Base-by-base conservation (phyloP, 139 green algal genomes). In the Haematococcus sp. region DNA sequence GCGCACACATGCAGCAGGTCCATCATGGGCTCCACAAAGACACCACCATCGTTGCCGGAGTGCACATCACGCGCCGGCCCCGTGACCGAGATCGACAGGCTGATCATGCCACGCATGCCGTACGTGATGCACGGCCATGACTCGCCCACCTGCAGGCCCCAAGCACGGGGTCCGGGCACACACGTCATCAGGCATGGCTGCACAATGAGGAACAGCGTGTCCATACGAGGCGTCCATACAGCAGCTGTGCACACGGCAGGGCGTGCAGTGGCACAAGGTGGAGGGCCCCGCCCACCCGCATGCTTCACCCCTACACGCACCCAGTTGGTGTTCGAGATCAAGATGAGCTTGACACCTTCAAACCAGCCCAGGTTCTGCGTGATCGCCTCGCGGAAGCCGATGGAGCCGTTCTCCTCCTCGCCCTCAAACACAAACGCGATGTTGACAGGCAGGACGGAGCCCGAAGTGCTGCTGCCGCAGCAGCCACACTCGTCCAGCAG, bases 81-180 rank as follows among this genome's bases (percentile, higher is more conserved):
- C 4, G 66, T 84, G 52, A 92, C 68, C 25, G 31, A 28, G 1
- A 65, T n/a, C 7, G 15, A 35, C 28, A 66, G 1, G 31, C 17
- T 54, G 33, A 68, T 32, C 55, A 68, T 68, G 34, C 55, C 56
- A 3, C 70, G 55, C 93, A 98, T 98, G 81, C 94, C 95, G 78
- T 97, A 97, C 0, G 92, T 98, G n/a, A 98, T 77, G 87, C 95
- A 98, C 2, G 95, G 95, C 75, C 88, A 60, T 43, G 83, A 79
- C 81, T 98, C 94, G 11, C 93, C 93, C 63, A 98, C 88, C 93
- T 93, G n/a, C n/a, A 97, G 40, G 90, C 74, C 46, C n/a, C n/a
- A n/a, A n/a, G n/a, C n/a, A n/a, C n/a, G n/a, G n/a, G n/a, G n/a
- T n/a, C n/a, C n/a, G n/a, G n/a, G n/a, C n/a, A n/a, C n/a, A n/a